Base-by-base conservation (phyloP, 2,329 filamentous ascomycete species). In the Alternaria dauci region DNA sequence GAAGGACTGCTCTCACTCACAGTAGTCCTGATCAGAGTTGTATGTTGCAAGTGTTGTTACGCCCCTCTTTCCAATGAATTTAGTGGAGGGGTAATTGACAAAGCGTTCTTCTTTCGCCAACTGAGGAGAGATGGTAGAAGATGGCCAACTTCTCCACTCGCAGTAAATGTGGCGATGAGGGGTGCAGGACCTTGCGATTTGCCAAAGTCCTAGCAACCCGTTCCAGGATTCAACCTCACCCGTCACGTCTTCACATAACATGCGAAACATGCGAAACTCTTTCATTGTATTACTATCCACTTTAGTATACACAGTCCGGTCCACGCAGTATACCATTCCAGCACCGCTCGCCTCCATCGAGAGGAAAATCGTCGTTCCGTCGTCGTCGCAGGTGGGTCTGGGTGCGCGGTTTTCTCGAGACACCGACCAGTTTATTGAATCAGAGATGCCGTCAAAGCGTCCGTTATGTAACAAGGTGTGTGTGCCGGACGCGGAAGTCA, bases 401-500 rank as follows among this genome's bases (percentile, higher is more conserved):
- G 36, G 52, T 28, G 41, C 30, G 58, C 60, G 54, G 46, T 42
- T 38, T 41, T 44, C 25, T 18, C 18, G 43, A 52, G 62, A 80
- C 74, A 76, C 80, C 83, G 85, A 85, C 86, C 86, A 88, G 88
- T 85, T 71, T 79, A 81, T 80, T 28, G 79, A 78, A 74, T 98
- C 94, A 98, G 94, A 97, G 92, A 91, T 96, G 90, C 93, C 91
- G 89, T 91, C 86, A 90, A 92, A 88, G 94, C 95, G 94, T 97
- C 89, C 94, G 94, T 92, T 68, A 83, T 84, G 87, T 92, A 96
- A 97, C 93, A 98, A 97, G 94, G 91, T 89, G 86, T 82, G 86
- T 97, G 94, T 97, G 95, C 92, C 94, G 93, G 91, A 97, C 95
- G 93, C 95, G 90, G 87, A 93, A 93, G 89, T 98, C 95, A 99